Percentiles rank a stretch among this genome's conserved stretches.
These are phyloP conservation scores for Penicillium crustosum DNA, from an alignment of 2,329 filamentous ascomycete species.

Conservation along the genomic window DNA sequence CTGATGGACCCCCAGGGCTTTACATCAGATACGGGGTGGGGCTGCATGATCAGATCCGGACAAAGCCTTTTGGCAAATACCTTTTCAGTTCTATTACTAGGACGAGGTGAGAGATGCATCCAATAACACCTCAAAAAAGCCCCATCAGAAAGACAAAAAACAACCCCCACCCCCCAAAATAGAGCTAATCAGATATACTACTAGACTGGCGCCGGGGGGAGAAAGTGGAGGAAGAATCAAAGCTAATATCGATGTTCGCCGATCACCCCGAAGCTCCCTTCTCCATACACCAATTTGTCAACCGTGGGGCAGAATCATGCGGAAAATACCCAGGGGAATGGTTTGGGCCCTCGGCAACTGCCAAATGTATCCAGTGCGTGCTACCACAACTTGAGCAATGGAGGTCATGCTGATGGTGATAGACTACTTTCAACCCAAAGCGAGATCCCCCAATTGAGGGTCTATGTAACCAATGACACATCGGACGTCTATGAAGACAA, in stretches of 20 bases:
- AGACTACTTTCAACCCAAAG: slow-evolving; percentile 74
- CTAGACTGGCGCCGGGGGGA: slow-evolving; percentile 72
- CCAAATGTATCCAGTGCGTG: slow-evolving; percentile 85
- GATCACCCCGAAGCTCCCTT: slow-evolving; percentile 85
- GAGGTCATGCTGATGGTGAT: slow-evolving; percentile 11
- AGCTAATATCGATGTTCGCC: slow-evolving; percentile 77
- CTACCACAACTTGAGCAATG: not conserved
- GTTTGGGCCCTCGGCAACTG: slow-evolving; percentile 97
- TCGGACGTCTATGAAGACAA: slow-evolving; percentile 91
- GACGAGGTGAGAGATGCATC: slow-evolving; percentile 61
- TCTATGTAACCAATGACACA: slow-evolving; percentile 87
- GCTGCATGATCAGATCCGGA: slow-evolving; percentile 96
- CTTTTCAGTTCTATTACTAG: slow-evolving; percentile 68
- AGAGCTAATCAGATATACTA: slow-evolving; percentile 33
- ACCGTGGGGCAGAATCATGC: slow-evolving; percentile 80
- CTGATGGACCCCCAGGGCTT: slow-evolving; percentile 78
- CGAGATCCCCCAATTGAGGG: slow-evolving; percentile 63
- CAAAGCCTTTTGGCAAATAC: slow-evolving; percentile 91
- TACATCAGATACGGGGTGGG: slow-evolving; percentile 93
- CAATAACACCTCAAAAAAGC: too few species aligned
- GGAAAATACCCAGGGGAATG: slow-evolving; percentile 95
- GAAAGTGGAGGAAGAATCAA: slow-evolving; percentile 60
- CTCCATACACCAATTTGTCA: slow-evolving; percentile 92
- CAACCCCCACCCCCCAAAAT: not conserved
- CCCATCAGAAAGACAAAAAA: not conserved